Base-by-base conservation (phyloP, 768 basidiomycete genomes). In the Xanthoconium stramineum region DNA sequence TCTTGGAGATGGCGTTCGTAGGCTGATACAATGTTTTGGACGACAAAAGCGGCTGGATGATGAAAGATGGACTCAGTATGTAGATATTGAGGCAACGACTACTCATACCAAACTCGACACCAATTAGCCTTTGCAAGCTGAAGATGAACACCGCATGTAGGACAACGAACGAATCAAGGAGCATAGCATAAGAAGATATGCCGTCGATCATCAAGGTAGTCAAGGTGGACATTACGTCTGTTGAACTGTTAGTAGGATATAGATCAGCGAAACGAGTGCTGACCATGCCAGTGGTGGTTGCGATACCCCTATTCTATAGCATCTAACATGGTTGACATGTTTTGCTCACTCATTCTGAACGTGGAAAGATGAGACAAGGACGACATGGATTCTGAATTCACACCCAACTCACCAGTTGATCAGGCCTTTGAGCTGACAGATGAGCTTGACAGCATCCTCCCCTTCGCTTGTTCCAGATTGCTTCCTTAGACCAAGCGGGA, bases 131-230 rank as follows among this genome's bases (percentile, higher is more conserved):
- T 71, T 95, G 83, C 44, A 98, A 72, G 53, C 85, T 83, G 3
- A 89, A 84, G 32, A 96, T 82, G 48, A 98, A 84, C 0, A 91
- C 88, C 0, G 92, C 93, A 65, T 96, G 85, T 2, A 97, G 78
- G 12, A 91, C 85, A 42, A 97, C 91, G 64, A 91, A 95, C 7
- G 91, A 91, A 69, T 96, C 94, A 40, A 97, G 78, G 5, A 91
- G 78, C 29, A 87, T 85, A 0, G 89, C 83, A 69, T 90, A 89
- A 17, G 86, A 81, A 4, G 91, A 84, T 52, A 95, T 90, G 42
- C 88, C 85, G 53, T 86, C 80, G 47, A 94, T 81, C 50, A 96
- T 83, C 47, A 97, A 75, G 4, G 74, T 80, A 7, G 92, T 91
- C 44, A 95, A 67, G 7, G 83, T 85, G 1, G 86, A 84, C 0